These are phyloP conservation scores for Penicillium simplicissimum DNA, from an alignment of 495 filamentous ascomycete genomes.

Conservation along the genomic window DNA sequence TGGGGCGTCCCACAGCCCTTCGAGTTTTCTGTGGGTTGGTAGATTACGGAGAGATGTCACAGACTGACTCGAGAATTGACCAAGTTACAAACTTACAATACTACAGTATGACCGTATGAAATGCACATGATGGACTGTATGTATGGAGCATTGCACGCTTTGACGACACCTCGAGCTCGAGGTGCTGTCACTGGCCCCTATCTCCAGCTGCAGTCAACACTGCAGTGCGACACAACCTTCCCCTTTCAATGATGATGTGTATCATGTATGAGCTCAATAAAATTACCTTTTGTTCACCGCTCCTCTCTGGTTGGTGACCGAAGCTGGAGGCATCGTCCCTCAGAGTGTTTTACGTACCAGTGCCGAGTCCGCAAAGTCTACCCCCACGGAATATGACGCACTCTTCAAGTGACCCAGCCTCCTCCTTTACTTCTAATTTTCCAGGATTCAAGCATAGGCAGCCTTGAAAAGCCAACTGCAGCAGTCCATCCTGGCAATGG, in stretches of 20 bases:
- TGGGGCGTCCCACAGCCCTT: slow-evolving; percentile 5
- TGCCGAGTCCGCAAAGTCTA: background rate
- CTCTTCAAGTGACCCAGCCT: background rate
- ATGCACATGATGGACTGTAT: background rate
- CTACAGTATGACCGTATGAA: background rate
- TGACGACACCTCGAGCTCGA: slow-evolving; percentile 3
- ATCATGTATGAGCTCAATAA: background rate
- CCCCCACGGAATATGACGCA: slow-evolving; percentile 9
- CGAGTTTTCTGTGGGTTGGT: background rate
- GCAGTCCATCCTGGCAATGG: background rate
- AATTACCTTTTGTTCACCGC: slow-evolving; percentile 10
- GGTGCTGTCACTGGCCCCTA: background rate
- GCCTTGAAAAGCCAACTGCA: background rate
- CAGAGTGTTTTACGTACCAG: background rate
- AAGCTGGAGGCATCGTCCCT: background rate
- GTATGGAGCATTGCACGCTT: slow-evolving; percentile 12
- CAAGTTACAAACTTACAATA: no score
- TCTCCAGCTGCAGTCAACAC: slow-evolving; percentile 9
- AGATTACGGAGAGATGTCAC: background rate
- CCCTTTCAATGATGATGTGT: background rate
- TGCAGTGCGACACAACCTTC: slow-evolving; percentile 16
- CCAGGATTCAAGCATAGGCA: background rate
- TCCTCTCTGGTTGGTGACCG: background rate
- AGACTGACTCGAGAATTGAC: background rate
- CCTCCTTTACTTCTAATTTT: background rate